phyloP scores from a whole-genome alignment of 2,329 filamentous ascomycete genomes.

The Ophiostoma sp. region DNA sequence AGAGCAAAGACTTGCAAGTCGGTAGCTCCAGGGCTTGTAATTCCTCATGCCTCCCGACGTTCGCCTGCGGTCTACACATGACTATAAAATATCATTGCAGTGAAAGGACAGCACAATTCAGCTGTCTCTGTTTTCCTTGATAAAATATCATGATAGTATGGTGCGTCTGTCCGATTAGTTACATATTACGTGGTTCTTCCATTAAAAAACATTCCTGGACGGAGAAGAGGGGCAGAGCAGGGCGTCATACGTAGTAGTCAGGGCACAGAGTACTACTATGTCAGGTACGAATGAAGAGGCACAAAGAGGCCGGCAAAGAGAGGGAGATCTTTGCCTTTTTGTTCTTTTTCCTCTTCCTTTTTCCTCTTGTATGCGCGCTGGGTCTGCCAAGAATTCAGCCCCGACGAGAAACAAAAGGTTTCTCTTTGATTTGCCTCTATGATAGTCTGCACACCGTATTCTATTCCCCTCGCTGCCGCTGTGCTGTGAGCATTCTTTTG shows the following conservation, averaged over 20 bases:
- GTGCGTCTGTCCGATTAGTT: too few relatives aligned
- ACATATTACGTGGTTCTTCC: too few relatives aligned
- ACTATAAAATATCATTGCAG: too few relatives aligned
- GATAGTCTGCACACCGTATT: too few relatives aligned
- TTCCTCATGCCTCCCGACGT: neutral
- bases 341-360: neutral
- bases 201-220: neutral
- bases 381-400: constrained; percentile 3
- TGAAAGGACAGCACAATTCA: too few relatives aligned
- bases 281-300: neutral
- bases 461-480: too few relatives aligned
- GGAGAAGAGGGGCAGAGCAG: neutral
- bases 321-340: neutral
- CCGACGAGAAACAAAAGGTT: neutral
- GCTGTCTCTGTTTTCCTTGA: too few relatives aligned
- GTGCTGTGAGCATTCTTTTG: too few relatives aligned
- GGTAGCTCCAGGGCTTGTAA: neutral
- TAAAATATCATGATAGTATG: too few relatives aligned
- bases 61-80: neutral
- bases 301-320: neutral
- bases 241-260: neutral
- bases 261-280: neutral
- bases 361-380: neutral
- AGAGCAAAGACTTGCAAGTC: too few relatives aligned
- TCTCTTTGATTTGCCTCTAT: neutral